These are phyloP conservation scores for Hypoxylon perforatum DNA, from an alignment of 495 filamentous ascomycete genomes.

Conservation along the genomic window DNA sequence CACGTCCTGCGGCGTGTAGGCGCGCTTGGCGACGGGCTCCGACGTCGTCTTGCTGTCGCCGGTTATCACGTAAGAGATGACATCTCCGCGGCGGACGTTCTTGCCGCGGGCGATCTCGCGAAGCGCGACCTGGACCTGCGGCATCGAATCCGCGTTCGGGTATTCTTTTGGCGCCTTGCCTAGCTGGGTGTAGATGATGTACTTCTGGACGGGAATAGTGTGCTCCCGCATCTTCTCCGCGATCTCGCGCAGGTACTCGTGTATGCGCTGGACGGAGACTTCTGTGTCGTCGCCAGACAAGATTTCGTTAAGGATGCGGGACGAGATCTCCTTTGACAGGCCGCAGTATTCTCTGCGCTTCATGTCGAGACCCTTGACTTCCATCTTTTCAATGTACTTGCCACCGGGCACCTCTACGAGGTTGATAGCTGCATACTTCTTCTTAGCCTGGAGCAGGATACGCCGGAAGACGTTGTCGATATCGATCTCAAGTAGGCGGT, in stretches of 20 bases:
- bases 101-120: constrained; percentile 89
- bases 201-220: constrained; percentile 79
- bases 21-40: constrained; percentile 83
- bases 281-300: constrained; percentile 94
- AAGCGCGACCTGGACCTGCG: constrained; percentile 95
- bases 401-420: constrained; percentile 83
- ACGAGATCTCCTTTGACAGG: constrained; percentile 92
- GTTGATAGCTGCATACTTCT: constrained; percentile 99
- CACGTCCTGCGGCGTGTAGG: constrained; percentile 87
- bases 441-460: constrained; percentile 94
- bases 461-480: constrained; percentile 98
- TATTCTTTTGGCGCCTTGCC: constrained; percentile 94
- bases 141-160: constrained; percentile 91
- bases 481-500: constrained; percentile 92
- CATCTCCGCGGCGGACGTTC: constrained; percentile 87
- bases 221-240: constrained; percentile 83
- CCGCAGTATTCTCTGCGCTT: constrained; percentile 94
- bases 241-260: constrained; percentile 89
- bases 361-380: constrained; percentile 99
- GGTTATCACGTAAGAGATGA: constrained; percentile 95
- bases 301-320: constrained; percentile 85
- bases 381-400: constrained; percentile 91
- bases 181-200: constrained; percentile 97
- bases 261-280: constrained; percentile 85
- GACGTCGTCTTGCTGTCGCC: constrained; percentile 77